These are phyloP conservation scores for Fraxinus paxiana DNA, from an alignment of 305 asterid genomes.

Conservation along the genomic window DNA sequence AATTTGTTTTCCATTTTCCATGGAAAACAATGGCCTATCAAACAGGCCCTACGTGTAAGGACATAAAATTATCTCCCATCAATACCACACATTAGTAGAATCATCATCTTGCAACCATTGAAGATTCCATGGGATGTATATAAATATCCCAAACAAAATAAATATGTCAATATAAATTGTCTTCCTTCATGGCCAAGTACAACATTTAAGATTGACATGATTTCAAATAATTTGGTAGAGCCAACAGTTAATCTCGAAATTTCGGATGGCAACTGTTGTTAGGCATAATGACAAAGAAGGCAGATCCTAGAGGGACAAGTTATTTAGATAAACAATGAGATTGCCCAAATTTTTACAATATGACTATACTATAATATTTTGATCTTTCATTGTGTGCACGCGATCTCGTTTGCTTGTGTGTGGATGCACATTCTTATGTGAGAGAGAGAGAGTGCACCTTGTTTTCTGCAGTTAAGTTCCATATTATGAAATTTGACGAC, in stretches of 20 bases:
- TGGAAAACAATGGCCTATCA: too few species aligned
- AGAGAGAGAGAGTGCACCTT: slow-evolving; percentile 50
- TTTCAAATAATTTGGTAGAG: neutral
- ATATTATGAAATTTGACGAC: slow-evolving; percentile 72
- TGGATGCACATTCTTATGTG: neutral
- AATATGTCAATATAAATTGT: neutral
- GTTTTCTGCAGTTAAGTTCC: slow-evolving; percentile 67
- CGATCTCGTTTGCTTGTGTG: neutral
- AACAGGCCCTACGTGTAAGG: neutral
- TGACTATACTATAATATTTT: neutral
- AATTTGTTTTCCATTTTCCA: too few species aligned
- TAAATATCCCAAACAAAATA: neutral
- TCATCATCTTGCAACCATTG: neutral
- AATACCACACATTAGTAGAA: neutral
- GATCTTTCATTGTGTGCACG: neutral
- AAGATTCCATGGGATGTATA: neutral
- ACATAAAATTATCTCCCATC: neutral
- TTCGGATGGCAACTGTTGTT: neutral
- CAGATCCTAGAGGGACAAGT: neutral
- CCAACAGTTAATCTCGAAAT: neutral
- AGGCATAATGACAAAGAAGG: neutral
- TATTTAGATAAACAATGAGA: neutral
- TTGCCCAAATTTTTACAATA: neutral
- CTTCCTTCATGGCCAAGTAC: neutral
- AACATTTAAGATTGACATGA: neutral